These are phyloP conservation scores for Populus pruinosa DNA, from an alignment of 345 rosid species.

Conservation along the genomic window DNA sequence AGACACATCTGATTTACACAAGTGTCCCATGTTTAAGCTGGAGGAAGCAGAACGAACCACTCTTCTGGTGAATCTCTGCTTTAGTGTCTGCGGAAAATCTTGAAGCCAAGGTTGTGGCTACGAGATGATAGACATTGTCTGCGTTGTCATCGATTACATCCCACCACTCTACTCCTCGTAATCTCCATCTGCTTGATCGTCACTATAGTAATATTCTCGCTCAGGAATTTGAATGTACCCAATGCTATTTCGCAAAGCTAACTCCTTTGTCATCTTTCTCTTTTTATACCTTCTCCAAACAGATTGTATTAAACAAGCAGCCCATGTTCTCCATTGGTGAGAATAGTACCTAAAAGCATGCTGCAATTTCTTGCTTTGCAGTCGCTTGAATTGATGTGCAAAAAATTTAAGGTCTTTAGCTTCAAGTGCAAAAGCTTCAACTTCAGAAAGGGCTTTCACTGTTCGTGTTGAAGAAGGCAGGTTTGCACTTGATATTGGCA, in stretches of 20 bases:
- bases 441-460: conserved; percentile 54
- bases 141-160: conserved; percentile 3
- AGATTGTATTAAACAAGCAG: conserved; percentile 67
- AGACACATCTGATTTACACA: background rate
- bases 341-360: conserved; percentile 94
- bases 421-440: conserved; percentile 74
- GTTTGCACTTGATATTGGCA: conserved; percentile 45
- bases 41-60: background rate
- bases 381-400: conserved; percentile 73
- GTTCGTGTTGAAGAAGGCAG: conserved; percentile 73
- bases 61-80: conserved; percentile 21
- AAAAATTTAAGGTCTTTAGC: conserved; percentile 75
- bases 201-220: conserved; percentile 6
- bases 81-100: conserved; percentile 62
- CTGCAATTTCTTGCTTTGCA: conserved; percentile 81
- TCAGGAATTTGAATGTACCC: conserved; percentile 20
- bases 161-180: background rate
- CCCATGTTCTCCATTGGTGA: conserved; percentile 91
- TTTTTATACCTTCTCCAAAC: conserved; percentile 65
- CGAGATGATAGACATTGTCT: conserved; percentile 37
- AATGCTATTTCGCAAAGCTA: conserved; percentile 54
- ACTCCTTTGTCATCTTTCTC: conserved; percentile 61
- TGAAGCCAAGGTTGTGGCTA: conserved; percentile 60
- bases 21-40: background rate
- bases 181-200: conserved; percentile 3